These are phyloP conservation scores for Colletotrichum horii DNA, from an alignment of 2,329 filamentous ascomycete genomes.

Conservation along the genomic window DNA sequence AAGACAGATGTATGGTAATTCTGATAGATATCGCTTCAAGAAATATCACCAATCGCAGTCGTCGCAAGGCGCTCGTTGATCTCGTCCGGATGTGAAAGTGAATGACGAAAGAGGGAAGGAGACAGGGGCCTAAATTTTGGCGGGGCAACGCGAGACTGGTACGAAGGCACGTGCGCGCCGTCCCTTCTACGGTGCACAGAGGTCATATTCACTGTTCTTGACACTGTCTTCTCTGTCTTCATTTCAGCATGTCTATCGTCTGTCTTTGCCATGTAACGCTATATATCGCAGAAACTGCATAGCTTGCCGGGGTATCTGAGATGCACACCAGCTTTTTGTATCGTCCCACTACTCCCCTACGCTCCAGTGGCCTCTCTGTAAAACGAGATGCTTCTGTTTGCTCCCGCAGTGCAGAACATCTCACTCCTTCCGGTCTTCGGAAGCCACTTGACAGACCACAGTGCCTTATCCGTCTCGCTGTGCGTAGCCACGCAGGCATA, in stretches of 20 bases:
- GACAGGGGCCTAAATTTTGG: conserved; percentile 38
- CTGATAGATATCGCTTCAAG: neutral
- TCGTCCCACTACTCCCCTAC: neutral
- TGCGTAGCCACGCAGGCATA: conserved; percentile 89
- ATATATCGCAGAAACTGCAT: neutral
- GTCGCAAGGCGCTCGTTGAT: neutral
- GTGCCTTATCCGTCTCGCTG: conserved; percentile 82
- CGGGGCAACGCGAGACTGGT: conserved; percentile 60
- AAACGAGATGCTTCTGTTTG: conserved; percentile 77
- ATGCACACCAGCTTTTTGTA: neutral
- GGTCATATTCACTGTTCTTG: rapidly evolving
- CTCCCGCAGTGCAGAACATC: conserved; percentile 80
- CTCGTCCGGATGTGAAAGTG: neutral
- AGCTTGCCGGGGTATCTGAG: neutral
- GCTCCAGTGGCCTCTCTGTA: conserved; percentile 81
- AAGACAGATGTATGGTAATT: neutral
- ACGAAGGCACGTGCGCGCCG: conserved; percentile 53
- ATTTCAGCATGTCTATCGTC: neutral
- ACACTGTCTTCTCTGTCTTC: neutral
- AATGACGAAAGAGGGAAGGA: conserved; percentile 22
- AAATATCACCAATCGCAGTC: neutral
- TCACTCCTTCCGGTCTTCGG: conserved; percentile 72
- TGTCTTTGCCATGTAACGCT: neutral
- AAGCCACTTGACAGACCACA: conserved; percentile 88
- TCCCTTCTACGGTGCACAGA: neutral